Base-by-base conservation (phyloP, 176 grass and related monocot genomes). In the Alloteropsis semialata region DNA sequence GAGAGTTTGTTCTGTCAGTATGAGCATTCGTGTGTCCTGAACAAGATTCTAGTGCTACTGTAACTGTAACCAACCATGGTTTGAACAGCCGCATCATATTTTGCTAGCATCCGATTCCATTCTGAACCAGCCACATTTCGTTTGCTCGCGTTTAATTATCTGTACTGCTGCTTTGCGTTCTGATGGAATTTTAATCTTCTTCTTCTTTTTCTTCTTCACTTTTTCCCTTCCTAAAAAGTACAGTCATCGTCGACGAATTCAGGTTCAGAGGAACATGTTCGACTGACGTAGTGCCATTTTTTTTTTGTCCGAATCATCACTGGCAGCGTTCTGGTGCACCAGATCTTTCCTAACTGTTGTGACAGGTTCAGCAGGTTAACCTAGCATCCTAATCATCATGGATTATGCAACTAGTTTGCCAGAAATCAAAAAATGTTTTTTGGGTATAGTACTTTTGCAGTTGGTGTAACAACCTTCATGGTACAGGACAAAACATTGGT, bases 361-460 rank as follows among this genome's bases (percentile, higher is more conserved):
- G 19, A 15, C 68, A 54, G 34, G 57, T 56, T 45, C 60, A 69
- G 61, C 87, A 85, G 76, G 14, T 53, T 43, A 81, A 76, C 63
- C 78, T 86, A 55, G 71, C 78, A 18, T n/a, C 14, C 37, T 73
- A 29, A 56, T 41, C 76, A 65, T 32, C 44, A 33, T 34, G 65
- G n/a, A 48, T 18, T 27, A n/a, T 10, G 49, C 78, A 79, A 21
- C 42, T 61, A 10, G n/a, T 72, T 84, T 55, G 3, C 72, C 69
- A 51, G 33, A 22, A n/a, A 14, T 19, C 7, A 65, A 3, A 17
- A 63, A 12, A 33, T 8, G 33, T 34, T 33, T 63, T 43, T 21
- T 6, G 39, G 22, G 50, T 56, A 5, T 56, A 22, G 32, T 16
- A 19, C 49, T 54, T 50, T 50, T 32, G 54, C 32, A 79, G 30